Conservation (phyloP, 2,329 filamentous ascomycete species). For the Huntiella abstrusa region DNA sequence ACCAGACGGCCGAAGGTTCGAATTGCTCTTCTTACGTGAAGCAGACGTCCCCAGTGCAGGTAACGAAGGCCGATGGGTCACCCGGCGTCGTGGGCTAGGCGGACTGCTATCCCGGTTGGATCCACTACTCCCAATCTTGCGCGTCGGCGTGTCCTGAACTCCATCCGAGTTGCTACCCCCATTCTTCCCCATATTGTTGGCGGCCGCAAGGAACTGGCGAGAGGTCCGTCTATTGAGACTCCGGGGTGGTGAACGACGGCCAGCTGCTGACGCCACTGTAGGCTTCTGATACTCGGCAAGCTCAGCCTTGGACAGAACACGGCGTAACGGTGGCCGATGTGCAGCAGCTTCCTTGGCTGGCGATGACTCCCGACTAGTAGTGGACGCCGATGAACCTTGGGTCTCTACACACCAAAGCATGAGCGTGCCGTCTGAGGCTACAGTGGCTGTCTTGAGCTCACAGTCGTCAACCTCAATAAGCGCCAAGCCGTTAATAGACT, state of each 20-base stretch:
- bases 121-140: slow-evolving; percentile 16
- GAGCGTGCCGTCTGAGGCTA: slow-evolving; percentile 62
- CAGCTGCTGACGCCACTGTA: slow-evolving; percentile 16
- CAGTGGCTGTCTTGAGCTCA: slow-evolving; percentile 46
- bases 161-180: slow-evolving; percentile 25
- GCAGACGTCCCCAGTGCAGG: slow-evolving; percentile 26
- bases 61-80: slow-evolving; percentile 34
- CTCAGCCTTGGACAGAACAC: slow-evolving; percentile 73
- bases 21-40: slow-evolving; percentile 30
- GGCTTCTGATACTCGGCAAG: slow-evolving; percentile 55
- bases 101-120: slow-evolving; percentile 25
- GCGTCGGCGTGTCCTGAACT: slow-evolving; percentile 28
- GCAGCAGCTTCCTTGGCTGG: slow-evolving; percentile 27
- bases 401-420: slow-evolving; percentile 55
- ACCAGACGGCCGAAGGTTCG: slow-evolving; percentile 31
- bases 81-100: slow-evolving; percentile 28
- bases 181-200: slow-evolving; percentile 17
- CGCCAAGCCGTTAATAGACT: slow-evolving; percentile 73
- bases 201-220: slow-evolving; percentile 14
- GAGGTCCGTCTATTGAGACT: slow-evolving; percentile 36
- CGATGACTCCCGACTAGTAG: slow-evolving; percentile 32
- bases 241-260: slow-evolving; percentile 36
- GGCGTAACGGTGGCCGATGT: slow-evolving; percentile 55
- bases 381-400: slow-evolving; percentile 19
- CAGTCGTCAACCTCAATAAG: slow-evolving; percentile 43